Evolutionary conservation across 2,329 filamentous ascomycete genomes (phyloP), one percentile per base, ranked within the genome.

Genomic region (Penicillium sp.): DNA sequence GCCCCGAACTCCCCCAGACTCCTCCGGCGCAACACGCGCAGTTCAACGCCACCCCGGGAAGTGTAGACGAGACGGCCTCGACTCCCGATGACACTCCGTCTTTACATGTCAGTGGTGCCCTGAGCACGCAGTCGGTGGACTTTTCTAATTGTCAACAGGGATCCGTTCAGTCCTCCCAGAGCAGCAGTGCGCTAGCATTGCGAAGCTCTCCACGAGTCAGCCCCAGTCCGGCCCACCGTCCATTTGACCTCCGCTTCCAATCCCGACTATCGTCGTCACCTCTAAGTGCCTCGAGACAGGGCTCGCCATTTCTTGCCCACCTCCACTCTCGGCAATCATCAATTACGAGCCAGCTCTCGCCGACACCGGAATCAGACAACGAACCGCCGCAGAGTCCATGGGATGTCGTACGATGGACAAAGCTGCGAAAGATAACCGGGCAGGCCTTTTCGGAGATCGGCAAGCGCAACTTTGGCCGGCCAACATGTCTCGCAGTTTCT

Each of bases 361-460:
- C 75, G 31, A 85, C 86, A 51, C 72, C 81, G 39, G 77, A 84
- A 50, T 76, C 79, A 46, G 88, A 88, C 43, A 78, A 81, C 20
- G 88, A 92, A 58, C 84, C 85, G 1, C 81, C 85, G 3, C 85
- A 90, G 48, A 85, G 89, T 5, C 94, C 94, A 2, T 99, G 94
- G 95, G 94, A 99, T 66, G 91, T 97, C 48, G 88, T 99, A 53
- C 83, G 92, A 66, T 99, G 95, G 95, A 97, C 90, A 1, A 94
- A 89, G 67, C 76, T 99, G 51, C 89, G 86, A 65, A 97, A 95
- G 70, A 83, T 99, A 56, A 91, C 90, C 22, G 85, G 84, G 0
- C 90, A 97, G 70, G 85, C 89, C 3, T 97, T 97, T 70, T 96
- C 92, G 2, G 95, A 99, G 71, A 82, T 87, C 39, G 94, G 92